Evolutionary conservation across 2,329 filamentous ascomycete species (phyloP).

Genomic region (Neofusicoccum sp.): DNA sequence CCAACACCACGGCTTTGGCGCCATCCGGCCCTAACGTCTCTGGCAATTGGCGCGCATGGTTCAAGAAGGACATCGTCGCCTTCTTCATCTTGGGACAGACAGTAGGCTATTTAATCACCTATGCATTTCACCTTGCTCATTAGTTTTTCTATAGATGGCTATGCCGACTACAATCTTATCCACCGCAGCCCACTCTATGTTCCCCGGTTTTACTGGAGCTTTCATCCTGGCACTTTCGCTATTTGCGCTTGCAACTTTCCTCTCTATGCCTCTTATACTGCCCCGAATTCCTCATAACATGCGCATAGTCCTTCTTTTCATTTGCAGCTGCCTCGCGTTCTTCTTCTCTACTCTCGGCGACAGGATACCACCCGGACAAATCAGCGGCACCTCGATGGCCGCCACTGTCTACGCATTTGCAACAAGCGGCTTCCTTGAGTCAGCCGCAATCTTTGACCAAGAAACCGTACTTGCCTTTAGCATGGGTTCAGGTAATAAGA

Average conservation of each 20-base stretch:
- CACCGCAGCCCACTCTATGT: constrained; percentile 3
- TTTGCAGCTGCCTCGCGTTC: constrained; percentile 1
- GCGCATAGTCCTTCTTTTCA: not conserved
- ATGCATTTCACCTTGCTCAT: not conserved
- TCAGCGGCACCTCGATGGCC: not conserved
- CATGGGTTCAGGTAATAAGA: not conserved
- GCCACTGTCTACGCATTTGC: not conserved
- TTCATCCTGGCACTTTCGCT: not conserved
- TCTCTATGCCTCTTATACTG: not conserved
- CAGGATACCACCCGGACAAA: not conserved
- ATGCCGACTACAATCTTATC: not conserved
- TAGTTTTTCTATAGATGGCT: not conserved
- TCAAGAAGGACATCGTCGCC: not conserved
- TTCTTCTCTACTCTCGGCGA: constrained; percentile 1
- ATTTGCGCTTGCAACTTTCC: not conserved
- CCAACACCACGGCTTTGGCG: not conserved
- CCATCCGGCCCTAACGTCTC: not conserved
- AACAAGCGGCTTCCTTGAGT: not conserved
- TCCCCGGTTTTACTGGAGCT: not conserved
- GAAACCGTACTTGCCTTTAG: not conserved
- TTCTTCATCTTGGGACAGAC: not conserved
- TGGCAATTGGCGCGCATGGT: not conserved
- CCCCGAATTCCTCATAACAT: not conserved
- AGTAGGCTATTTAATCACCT: not conserved
- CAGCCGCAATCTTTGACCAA: not conserved